Percentiles rank a stretch among this genome's conserved stretches.
phyloP scores from a whole-genome alignment of 352 stramenopile genomes.

The Phytophthora pisi region DNA sequence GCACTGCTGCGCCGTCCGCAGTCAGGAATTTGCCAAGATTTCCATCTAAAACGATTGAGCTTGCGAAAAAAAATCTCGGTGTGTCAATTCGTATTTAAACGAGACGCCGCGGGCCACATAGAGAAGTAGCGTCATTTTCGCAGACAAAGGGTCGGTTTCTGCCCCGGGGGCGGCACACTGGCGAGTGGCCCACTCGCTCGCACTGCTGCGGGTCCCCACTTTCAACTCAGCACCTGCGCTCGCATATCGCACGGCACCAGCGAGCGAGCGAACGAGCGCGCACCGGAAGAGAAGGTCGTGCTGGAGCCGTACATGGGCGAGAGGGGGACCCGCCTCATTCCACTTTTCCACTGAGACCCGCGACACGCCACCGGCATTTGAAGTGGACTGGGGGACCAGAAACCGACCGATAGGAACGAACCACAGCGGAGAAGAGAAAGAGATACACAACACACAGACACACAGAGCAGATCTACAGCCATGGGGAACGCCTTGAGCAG shows the following conservation, averaged over 20 bases:
- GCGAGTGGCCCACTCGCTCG: neutral
- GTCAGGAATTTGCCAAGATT: too few relatives aligned
- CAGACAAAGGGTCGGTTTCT: constrained; percentile 5
- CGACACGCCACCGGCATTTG: constrained; percentile 26
- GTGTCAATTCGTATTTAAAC: neutral
- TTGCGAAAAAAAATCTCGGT: neutral
- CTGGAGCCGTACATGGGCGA: constrained; percentile 7
- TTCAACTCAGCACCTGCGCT: constrained; percentile 1
- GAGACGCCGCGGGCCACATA: neutral
- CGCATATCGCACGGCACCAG: constrained; percentile 2
- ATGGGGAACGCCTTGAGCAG: constrained; percentile 37
- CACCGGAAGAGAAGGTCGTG: neutral
- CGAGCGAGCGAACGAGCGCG: neutral
- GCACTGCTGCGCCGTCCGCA: too few relatives aligned
- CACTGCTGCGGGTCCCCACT: neutral
- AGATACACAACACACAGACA: neutral
- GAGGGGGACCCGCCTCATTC: constrained; percentile 14
- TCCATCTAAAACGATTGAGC: too few relatives aligned
- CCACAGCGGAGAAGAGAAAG: neutral
- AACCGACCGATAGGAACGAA: neutral
- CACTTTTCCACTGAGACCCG: constrained; percentile 31
- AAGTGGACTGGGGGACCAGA: constrained; percentile 5
- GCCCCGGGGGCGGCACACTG: neutral
- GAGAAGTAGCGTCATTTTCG: neutral
- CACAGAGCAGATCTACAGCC: neutral